Evolutionary conservation across 1,284 basidiomycete genomes (phyloP).

Genomic region (Tremellales sp.): DNA sequence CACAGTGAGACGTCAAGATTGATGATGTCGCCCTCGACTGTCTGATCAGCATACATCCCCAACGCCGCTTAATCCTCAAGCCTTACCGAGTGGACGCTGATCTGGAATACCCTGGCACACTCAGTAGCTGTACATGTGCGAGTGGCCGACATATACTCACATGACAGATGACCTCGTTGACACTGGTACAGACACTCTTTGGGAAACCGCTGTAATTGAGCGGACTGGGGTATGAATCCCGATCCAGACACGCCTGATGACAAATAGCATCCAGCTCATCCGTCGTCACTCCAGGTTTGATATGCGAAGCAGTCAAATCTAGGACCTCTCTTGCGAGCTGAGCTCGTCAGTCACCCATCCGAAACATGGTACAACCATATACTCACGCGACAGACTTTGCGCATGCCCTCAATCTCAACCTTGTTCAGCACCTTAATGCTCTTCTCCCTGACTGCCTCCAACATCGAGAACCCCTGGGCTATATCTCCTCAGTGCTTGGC

Average conservation of each 20-base stretch:
- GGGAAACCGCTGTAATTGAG: constrained; percentile 90
- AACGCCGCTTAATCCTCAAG: neutral
- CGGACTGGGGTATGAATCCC: constrained; percentile 89
- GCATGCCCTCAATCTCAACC: constrained; percentile 48
- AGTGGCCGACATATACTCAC: constrained; percentile 17
- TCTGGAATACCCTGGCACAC: constrained; percentile 78
- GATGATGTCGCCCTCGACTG: constrained; percentile 82
- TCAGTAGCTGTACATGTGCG: neutral
- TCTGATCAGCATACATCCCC: constrained; percentile 2
- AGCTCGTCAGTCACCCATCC: neutral
- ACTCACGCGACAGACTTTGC: constrained; percentile 47
- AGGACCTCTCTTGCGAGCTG: constrained; percentile 87
- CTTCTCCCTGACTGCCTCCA: constrained; percentile 38
- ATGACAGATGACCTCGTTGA: constrained; percentile 97
- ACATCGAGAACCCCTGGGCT: constrained; percentile 43
- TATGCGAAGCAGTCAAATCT: constrained; percentile 77
- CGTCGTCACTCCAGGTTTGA: constrained; percentile 88
- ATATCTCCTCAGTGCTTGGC: neutral
- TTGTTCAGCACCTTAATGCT: constrained; percentile 38
- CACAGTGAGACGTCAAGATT: constrained; percentile 69
- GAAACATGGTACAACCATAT: neutral
- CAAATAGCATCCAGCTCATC: constrained; percentile 93
- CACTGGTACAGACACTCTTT: constrained; percentile 91
- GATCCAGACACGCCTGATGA: constrained; percentile 87
- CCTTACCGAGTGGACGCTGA: constrained; percentile 61